Conservation (phyloP, 2,329 filamentous ascomycete species). For the Alternaria viburni region DNA sequence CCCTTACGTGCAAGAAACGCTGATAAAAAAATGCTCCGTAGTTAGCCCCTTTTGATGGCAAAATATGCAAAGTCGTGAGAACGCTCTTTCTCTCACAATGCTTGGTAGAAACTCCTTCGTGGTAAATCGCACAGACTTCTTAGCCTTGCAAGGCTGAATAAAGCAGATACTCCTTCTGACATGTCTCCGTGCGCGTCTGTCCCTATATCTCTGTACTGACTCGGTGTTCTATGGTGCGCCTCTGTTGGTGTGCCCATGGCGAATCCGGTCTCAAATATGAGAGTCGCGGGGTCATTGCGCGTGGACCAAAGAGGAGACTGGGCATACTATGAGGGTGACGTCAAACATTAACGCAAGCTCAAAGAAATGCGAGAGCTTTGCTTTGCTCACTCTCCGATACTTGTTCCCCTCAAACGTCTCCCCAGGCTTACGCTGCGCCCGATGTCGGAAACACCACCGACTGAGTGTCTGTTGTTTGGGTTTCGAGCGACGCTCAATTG, state of each 20-base stretch:
- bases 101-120: background rate
- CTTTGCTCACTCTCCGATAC: constrained; percentile 42
- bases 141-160: background rate
- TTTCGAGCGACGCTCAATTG: constrained; percentile 35
- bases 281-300: constrained; percentile 9
- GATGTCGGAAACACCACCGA: constrained; percentile 34
- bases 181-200: background rate
- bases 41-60: background rate
- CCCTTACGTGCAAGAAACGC: background rate
- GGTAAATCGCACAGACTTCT: background rate
- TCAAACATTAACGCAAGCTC: constrained; percentile 31
- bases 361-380: constrained; percentile 5
- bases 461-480: constrained; percentile 37
- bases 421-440: constrained; percentile 38
- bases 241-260: background rate
- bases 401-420: constrained; percentile 36
- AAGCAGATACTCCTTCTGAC: background rate
- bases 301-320: constrained; percentile 26
- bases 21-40: background rate
- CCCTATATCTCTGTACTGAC: background rate
- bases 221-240: background rate
- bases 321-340: constrained; percentile 31
- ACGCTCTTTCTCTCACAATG: background rate
- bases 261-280: background rate
- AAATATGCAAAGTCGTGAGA: background rate